Conservation (phyloP, 768 basidiomycete species). For the Agrocybe pediades region DNA sequence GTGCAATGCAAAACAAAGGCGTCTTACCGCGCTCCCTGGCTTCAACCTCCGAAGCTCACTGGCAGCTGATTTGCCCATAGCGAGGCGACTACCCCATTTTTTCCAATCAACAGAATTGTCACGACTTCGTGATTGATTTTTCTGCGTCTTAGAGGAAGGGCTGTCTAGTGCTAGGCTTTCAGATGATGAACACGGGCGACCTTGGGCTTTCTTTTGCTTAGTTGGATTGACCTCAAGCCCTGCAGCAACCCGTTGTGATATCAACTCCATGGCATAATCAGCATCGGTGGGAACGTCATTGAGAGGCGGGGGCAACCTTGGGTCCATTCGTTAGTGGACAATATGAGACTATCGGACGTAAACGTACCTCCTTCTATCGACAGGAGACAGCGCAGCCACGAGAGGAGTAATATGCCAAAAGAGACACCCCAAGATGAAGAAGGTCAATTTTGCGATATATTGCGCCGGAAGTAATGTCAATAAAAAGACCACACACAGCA, state of each 20-base stretch:
- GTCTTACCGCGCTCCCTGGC: slow-evolving; percentile 33
- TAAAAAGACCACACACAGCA: slow-evolving; percentile 38
- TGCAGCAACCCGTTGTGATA: slow-evolving; percentile 56
- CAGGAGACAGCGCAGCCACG: slow-evolving; percentile 48
- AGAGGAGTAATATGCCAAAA: slow-evolving; percentile 71
- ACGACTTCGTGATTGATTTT: neutral
- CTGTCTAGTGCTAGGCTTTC: slow-evolving; percentile 4
- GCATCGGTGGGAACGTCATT: slow-evolving; percentile 63
- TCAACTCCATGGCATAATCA: slow-evolving; percentile 72
- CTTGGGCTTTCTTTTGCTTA: slow-evolving; percentile 14
- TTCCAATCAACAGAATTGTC: slow-evolving; percentile 45
- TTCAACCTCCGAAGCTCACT: slow-evolving; percentile 43
- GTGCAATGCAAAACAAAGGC: neutral
- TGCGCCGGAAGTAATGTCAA: slow-evolving; percentile 49
- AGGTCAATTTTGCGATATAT: slow-evolving; percentile 49
- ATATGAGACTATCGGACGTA: neutral
- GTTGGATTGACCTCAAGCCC: slow-evolving; percentile 50
- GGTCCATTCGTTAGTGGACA: neutral
- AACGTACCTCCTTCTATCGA: slow-evolving; percentile 47
- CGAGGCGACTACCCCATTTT: slow-evolving; percentile 54
- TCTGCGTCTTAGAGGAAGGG: no score
- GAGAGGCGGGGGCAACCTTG: slow-evolving; percentile 50
- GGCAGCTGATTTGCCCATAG: slow-evolving; percentile 44
- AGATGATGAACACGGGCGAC: slow-evolving; percentile 14
- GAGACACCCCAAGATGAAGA: slow-evolving; percentile 46